A percentile compares a stretch with the other conserved stretches of the same genome.
Evolutionary conservation across 306 rosid species (phyloP).

Genomic region (Spatholobus suberectus): DNA sequence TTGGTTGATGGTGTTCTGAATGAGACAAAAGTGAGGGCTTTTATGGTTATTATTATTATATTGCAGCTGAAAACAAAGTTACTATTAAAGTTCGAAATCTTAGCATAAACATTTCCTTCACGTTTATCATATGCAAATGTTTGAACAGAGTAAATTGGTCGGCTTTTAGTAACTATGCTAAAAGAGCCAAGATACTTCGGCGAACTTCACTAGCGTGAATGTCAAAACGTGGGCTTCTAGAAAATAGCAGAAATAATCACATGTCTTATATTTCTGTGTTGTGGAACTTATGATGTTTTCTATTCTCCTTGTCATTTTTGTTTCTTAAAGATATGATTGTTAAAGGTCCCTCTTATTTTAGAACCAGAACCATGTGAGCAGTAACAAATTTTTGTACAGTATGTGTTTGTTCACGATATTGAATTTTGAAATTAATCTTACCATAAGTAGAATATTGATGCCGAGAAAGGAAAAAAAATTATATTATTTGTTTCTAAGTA

Average conservation of each 20-base stretch:
- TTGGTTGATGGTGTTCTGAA: background rate
- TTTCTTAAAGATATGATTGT: background rate
- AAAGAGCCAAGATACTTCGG: slow-evolving; percentile 11
- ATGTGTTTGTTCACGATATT: too few species aligned
- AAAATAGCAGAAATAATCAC: background rate
- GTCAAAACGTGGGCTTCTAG: background rate
- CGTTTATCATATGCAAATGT: slow-evolving; percentile 33
- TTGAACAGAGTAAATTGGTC: background rate
- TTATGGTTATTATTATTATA: background rate
- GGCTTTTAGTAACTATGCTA: background rate
- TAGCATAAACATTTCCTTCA: slow-evolving; percentile 16
- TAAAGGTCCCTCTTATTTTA: background rate
- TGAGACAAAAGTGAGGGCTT: background rate
- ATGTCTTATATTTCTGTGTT: background rate
- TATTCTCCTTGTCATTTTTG: background rate
- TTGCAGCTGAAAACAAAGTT: background rate
- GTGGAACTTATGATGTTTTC: background rate
- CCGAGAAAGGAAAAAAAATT: background rate
- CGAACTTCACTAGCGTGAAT: background rate
- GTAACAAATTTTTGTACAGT: background rate
- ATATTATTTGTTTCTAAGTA: background rate
- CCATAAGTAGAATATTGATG: too few species aligned
- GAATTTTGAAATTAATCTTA: too few species aligned
- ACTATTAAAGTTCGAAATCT: background rate
- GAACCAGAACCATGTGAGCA: background rate